phyloP scores from a whole-genome alignment of 257 asterid genomes.

The Pogostemon cablin region DNA sequence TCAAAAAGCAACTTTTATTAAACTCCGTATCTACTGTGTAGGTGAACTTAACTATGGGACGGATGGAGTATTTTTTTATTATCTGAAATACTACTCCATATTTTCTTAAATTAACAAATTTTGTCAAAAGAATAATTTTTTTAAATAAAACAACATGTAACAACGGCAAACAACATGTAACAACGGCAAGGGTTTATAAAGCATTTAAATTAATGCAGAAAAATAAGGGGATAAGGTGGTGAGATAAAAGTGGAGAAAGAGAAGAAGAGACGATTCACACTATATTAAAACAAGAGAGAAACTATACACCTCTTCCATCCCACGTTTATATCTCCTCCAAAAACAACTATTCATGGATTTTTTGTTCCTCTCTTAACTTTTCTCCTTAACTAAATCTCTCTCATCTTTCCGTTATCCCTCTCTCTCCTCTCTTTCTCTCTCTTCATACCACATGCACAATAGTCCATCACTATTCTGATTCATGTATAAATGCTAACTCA shows the following conservation, averaged over 20 bases:
- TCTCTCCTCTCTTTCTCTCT: conserved; percentile 26
- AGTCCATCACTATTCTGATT: conserved; percentile 27
- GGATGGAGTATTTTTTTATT: too few species aligned
- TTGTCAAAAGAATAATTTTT: too few species aligned
- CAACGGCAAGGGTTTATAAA: not conserved
- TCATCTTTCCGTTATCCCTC: conserved; percentile 39
- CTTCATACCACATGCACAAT: conserved; percentile 12
- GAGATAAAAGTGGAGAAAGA: conserved; percentile 5
- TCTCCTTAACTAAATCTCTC: conserved; percentile 39
- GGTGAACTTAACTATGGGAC: too few species aligned
- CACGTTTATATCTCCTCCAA: conserved; percentile 51
- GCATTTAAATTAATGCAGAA: not conserved
- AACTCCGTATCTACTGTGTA: too few species aligned
- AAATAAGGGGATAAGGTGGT: conserved; percentile 22
- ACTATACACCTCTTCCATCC: conserved; percentile 37
- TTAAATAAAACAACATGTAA: too few species aligned
- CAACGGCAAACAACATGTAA: too few species aligned
- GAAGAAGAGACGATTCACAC: conserved; percentile 18
- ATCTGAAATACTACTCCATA: too few species aligned
- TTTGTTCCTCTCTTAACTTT: conserved; percentile 35
- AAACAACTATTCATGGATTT: conserved; percentile 50
- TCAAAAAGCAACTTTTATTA: too few species aligned
- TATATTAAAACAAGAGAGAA: conserved; percentile 22
- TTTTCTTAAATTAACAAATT: too few species aligned
- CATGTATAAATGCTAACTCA: conserved; percentile 32